These are phyloP conservation scores for Keithomyces neogunnii DNA, from an alignment of 2,329 filamentous ascomycete genomes.

Conservation along the genomic window DNA sequence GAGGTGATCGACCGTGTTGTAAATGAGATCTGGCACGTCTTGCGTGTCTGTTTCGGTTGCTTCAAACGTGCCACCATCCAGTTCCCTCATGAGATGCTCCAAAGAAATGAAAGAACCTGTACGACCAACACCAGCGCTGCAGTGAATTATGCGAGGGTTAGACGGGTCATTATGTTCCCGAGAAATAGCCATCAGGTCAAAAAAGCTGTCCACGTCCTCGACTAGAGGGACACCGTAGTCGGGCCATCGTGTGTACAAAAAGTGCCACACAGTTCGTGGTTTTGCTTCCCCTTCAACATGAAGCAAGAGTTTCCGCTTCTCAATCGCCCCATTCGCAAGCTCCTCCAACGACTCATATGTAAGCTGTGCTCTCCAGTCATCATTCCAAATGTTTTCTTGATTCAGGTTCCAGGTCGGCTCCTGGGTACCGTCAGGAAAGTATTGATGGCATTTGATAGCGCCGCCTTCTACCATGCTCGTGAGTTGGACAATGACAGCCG, in stretches of 20 bases:
- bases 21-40: constrained; percentile 54
- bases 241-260: constrained; percentile 81
- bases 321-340: constrained; percentile 48
- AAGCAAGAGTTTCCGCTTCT: constrained; percentile 66
- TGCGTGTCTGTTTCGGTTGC: constrained; percentile 27
- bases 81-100: constrained; percentile 80
- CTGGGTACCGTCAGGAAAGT: constrained; percentile 60
- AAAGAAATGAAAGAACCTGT: constrained; percentile 94
- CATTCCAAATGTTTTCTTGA: constrained; percentile 53
- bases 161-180: constrained; percentile 44
- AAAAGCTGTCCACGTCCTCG: constrained; percentile 57
- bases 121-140: constrained; percentile 86
- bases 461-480: constrained; percentile 77
- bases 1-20: constrained; percentile 68
- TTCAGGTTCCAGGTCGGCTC: constrained; percentile 50
- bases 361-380: constrained; percentile 61
- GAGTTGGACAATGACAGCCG: constrained; percentile 86
- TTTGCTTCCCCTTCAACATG: constrained; percentile 37
- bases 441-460: constrained; percentile 78
- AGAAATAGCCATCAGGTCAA: constrained; percentile 62
- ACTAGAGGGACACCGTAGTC: constrained; percentile 77
- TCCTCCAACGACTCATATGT: constrained; percentile 55
- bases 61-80: constrained; percentile 64
- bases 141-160: constrained; percentile 71
- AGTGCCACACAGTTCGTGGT: constrained; percentile 65